Evolutionary conservation across 805 yeast genomes (phyloP).

Genomic region (Teunomyces tritomae): DNA sequence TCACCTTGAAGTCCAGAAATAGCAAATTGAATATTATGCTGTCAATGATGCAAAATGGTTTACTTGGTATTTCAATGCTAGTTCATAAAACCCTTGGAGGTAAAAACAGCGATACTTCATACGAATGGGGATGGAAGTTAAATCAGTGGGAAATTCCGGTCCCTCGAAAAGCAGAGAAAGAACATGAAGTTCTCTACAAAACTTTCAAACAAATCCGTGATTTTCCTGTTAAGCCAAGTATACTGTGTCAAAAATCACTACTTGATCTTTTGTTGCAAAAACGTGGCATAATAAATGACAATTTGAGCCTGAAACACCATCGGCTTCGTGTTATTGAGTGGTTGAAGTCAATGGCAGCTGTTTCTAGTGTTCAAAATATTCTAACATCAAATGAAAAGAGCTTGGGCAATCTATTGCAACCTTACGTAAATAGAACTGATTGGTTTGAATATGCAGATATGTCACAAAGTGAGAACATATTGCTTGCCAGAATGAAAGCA

Average conservation of each 20-base stretch:
- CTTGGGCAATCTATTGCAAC: slow-evolving; percentile 6
- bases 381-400: slow-evolving; percentile 9
- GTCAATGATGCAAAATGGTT: slow-evolving; percentile 50
- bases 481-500: slow-evolving; percentile 41
- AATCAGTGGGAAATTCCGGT: slow-evolving; percentile 73
- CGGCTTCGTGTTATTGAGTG: slow-evolving; percentile 13
- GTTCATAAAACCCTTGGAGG: slow-evolving; percentile 22
- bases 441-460: slow-evolving; percentile 42
- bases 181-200: slow-evolving; percentile 50
- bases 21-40: slow-evolving; percentile 20
- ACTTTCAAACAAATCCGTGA: slow-evolving; percentile 49
- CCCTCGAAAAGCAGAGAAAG: slow-evolving; percentile 32
- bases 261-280: slow-evolving; percentile 16
- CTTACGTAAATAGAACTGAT: slow-evolving; percentile 14
- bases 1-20: slow-evolving; percentile 10
- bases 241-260: slow-evolving; percentile 18
- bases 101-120: slow-evolving; percentile 19
- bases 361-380: slow-evolving; percentile 20
- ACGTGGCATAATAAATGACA: slow-evolving; percentile 5
- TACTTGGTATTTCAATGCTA: slow-evolving; percentile 56
- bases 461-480: slow-evolving; percentile 38
- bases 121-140: slow-evolving; percentile 74
- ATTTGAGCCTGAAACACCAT: slow-evolving; percentile 15
- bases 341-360: slow-evolving; percentile 27
- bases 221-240: slow-evolving; percentile 14